phyloP scores from a whole-genome alignment of 495 filamentous ascomycete species.

The Tuber indicum region DNA sequence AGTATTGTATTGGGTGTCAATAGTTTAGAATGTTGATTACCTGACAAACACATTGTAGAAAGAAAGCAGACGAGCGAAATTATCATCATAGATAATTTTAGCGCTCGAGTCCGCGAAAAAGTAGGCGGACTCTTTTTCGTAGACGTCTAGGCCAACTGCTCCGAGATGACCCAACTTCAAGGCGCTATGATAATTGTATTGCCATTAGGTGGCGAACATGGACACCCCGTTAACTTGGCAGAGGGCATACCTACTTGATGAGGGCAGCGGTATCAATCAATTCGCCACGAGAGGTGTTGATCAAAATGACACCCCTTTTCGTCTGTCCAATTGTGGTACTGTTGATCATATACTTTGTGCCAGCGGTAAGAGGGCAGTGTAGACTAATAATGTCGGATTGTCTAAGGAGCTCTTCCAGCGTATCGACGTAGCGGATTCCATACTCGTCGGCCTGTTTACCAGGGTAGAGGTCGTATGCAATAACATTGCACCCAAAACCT shows the following conservation, averaged over 20 bases:
- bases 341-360: constrained; percentile 58
- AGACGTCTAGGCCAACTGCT: constrained; percentile 55
- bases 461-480: constrained; percentile 55
- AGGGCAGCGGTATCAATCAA: constrained; percentile 56
- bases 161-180: constrained; percentile 54
- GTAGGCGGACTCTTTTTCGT: constrained; percentile 51
- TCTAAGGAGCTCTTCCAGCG: constrained; percentile 51
- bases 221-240: neutral
- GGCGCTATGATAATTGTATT: constrained; percentile 39
- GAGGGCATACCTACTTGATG: constrained; percentile 44
- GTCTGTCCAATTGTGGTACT: constrained; percentile 50
- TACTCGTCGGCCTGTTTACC: constrained; percentile 48
- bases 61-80: constrained; percentile 60
- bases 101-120: constrained; percentile 63
- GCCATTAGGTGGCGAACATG: neutral
- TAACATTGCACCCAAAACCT: constrained; percentile 57
- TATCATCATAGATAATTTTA: constrained; percentile 64
- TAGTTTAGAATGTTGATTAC: constrained; percentile 12
- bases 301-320: constrained; percentile 55
- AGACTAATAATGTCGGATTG: constrained; percentile 56
- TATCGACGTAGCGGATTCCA: constrained; percentile 50
- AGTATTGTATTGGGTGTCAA: constrained; percentile 28
- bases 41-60: constrained; percentile 63
- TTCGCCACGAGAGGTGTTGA: constrained; percentile 63
- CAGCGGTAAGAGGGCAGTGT: constrained; percentile 59